A percentile compares a stretch with the other conserved stretches of the same genome.
phyloP scores from a whole-genome alignment of 495 filamentous ascomycete genomes.

The Trichoderma erinaceum region DNA sequence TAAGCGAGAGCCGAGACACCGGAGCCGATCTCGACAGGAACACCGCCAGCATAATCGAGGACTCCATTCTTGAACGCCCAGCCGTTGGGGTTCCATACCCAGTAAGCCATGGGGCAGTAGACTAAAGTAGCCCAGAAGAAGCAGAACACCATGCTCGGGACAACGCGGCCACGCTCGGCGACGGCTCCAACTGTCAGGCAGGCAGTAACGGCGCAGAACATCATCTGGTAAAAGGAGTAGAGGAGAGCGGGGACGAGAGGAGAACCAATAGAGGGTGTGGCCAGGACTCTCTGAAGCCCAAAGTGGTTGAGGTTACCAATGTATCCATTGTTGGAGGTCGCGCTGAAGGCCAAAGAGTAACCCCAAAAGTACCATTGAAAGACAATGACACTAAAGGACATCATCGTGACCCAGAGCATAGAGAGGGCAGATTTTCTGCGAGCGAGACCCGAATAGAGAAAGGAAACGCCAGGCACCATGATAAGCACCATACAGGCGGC shows the following conservation, averaged over 20 bases:
- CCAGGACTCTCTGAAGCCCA: conserved; percentile 74
- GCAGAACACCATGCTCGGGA: conserved; percentile 91
- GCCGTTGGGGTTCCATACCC: conserved; percentile 91
- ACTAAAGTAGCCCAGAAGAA: conserved; percentile 97
- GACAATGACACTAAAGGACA: conserved; percentile 79
- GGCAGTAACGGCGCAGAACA: conserved; percentile 86
- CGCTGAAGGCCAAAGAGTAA: conserved; percentile 87
- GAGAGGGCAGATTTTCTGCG: conserved; percentile 92
- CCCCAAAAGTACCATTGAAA: conserved; percentile 99
- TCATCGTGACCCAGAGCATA: conserved; percentile 89
- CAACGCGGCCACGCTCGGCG: conserved; percentile 86
- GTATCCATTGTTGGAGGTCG: conserved; percentile 69
- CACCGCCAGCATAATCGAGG: conserved; percentile 93
- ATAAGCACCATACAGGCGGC: conserved; percentile 90
- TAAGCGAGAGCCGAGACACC: conserved; percentile 91
- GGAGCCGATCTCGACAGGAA: conserved; percentile 95
- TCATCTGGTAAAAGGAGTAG: conserved; percentile 81
- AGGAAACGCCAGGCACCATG: conserved; percentile 92
- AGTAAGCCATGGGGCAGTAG: conserved; percentile 93
- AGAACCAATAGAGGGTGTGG: conserved; percentile 73
- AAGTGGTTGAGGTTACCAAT: conserved; percentile 87
- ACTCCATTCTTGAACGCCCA: conserved; percentile 92
- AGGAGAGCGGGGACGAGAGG: conserved; percentile 78
- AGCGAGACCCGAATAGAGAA: conserved; percentile 98
- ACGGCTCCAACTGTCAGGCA: conserved; percentile 90